Evolutionary conservation across 805 yeast species (phyloP), one percentile per base, ranked within the genome.

Genomic region (Saccharomycopsis sp.): DNA sequence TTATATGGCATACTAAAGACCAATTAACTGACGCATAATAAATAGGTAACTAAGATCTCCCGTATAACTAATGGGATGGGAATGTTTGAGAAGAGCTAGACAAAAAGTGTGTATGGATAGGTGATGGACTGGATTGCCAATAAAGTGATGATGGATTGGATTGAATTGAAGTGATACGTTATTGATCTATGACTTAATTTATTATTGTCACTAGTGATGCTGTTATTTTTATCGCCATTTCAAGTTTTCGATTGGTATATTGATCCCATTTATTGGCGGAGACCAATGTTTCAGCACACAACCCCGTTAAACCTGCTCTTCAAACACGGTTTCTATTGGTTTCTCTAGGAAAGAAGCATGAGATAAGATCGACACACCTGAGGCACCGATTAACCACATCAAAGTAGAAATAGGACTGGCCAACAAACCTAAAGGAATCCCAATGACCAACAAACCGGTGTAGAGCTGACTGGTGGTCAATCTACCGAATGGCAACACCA

Each of bases 341-440:
- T 92, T 94, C 69, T 94, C 98, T 81, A 94, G 78, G 62, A 92
- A 76, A 2, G 91, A 77, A 51, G 97, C 99, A 71, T 94, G 99
- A 2, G 90, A 79, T 52, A 91, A 74, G 47, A 92, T 88, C 41
- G 87, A 71, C 52, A 85, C 85, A 24, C 86, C 85, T 46, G 94
- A 85, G 15, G 96, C 88, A 65, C 96, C 94, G 64, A 87, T 79
- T 64, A 92, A 80, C 98, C 98, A 94, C 76, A 94, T 78, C 71
- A 94, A 71, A 2, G 97, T 88, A 55, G 92, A 81, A 62, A 94
- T 77, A 24, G 98, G 97, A 63, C 92, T 85, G 21, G 97, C 96
- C 62, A 90, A 75, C 66, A 94, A 80, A 23, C 92, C 92, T 64
- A 89, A 78, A 7, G 96, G 96, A 52, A 89, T 75, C 50, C 90